Evolutionary conservation across 495 filamentous ascomycete species (phyloP), one percentile per base, ranked within the genome.

Genomic region (Letharia lupina): DNA sequence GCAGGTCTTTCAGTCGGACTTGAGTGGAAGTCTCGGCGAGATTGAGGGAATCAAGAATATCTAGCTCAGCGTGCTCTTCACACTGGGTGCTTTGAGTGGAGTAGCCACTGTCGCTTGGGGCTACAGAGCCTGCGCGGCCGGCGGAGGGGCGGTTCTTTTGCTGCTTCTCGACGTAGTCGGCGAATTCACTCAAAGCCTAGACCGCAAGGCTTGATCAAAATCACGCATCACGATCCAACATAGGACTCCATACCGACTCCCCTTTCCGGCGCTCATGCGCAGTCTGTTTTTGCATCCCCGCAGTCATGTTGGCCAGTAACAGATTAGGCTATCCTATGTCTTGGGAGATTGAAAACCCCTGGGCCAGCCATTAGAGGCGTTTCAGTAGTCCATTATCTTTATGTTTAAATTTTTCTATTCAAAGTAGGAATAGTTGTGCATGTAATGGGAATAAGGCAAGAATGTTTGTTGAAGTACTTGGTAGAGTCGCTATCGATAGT

Each of bases 151-250:
- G 87, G 77, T 77, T 93, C 6, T 84, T 83, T 75, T 97, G 93
- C 75, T 98, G 91, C 76, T 93, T 87, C 75, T 97, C 92, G 65
- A 96, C 95, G 70, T 96, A 98, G 75, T 98, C 94, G 74, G 95
- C 91, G 73, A 98, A 98, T 70, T 97, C 94, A 81, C 89, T 93
- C 66, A 98, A 82, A 28, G 94, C 94, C 90, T 94, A 37, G 20
- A 8, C 67, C 2, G 40, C 35, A n/a, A 23, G 57, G 45, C 59
- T 62, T 66, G 47, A 62, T 65, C 61, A 65, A 63, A 37, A 52
- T 61, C 44, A 57, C 69, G 62, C 67, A 66, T 65, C 20, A 44
- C 15, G 23, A 63, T 41, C 39, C 40, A 56, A 37, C 41, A 37
- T 41, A 45, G 65, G 62, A 31, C 59, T 57, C 70, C 81, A 66